phyloP scores from a whole-genome alignment of 2,329 filamentous ascomycete genomes.

The Leptographium radiaticola region DNA sequence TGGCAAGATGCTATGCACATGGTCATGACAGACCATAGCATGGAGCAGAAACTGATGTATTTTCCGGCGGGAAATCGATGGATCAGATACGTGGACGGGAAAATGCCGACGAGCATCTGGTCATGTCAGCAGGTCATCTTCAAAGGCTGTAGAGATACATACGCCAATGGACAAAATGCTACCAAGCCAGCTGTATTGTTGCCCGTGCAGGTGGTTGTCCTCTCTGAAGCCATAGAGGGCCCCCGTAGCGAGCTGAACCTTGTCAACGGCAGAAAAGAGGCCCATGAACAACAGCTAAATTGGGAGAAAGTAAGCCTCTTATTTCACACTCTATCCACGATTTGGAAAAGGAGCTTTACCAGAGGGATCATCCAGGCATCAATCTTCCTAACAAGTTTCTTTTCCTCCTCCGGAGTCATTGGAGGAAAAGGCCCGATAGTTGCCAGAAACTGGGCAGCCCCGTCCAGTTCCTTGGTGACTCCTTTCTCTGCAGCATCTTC shows the following conservation, averaged over 20 bases:
- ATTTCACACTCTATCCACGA: background rate
- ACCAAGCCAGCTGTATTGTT: conserved; percentile 3
- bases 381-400: conserved; percentile 15
- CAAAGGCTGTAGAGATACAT: no score
- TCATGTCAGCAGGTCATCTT: background rate
- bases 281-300: conserved; percentile 16
- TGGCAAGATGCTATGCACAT: conserved; percentile 15
- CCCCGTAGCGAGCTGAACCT: conserved; percentile 19
- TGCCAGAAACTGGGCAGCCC: background rate
- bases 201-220: conserved; percentile 12
- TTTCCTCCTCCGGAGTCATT: conserved; percentile 18
- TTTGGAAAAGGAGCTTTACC: background rate
- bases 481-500: background rate
- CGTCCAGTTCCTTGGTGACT: background rate
- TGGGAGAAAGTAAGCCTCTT: background rate
- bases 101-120: conserved; percentile 9
- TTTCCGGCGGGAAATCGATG: conserved; percentile 17
- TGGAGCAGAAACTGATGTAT: conserved; percentile 14
- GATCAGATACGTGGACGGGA: conserved; percentile 15
- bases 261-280: conserved; percentile 19
- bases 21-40: conserved; percentile 19
- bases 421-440: conserved; percentile 2
- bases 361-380: conserved; percentile 4
- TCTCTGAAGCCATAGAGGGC: conserved; percentile 20
- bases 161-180: conserved; percentile 1